Percentiles rank a stretch among this genome's conserved stretches.
phyloP scores from a whole-genome alignment of 768 basidiomycete species.

The Termitomyces titanicus region DNA sequence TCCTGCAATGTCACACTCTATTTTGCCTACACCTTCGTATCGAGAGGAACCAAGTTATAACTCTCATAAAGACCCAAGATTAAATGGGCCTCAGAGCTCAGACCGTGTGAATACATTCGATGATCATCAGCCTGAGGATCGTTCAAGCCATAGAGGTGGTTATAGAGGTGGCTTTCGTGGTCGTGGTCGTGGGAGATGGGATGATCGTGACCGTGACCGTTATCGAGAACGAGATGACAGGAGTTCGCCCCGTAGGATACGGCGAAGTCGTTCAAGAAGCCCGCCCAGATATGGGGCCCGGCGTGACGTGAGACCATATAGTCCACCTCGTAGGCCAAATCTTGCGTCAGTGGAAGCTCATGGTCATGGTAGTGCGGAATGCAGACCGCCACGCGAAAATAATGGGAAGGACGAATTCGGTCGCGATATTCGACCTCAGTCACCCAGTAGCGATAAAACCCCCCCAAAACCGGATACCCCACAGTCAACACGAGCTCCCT shows the following conservation, averaged over 20 bases:
- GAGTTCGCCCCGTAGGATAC: conserved; percentile 39
- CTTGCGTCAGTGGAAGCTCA: conserved; percentile 22
- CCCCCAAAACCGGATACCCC: conserved; percentile 20
- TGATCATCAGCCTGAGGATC: conserved; percentile 48
- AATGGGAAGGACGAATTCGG: conserved; percentile 85
- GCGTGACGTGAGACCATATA: conserved; percentile 52
- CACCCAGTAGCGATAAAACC: conserved; percentile 32
- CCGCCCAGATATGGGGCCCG: conserved; percentile 54
- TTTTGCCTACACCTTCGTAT: conserved; percentile 30
- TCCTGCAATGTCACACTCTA: conserved; percentile 27
- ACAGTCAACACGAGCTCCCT: conserved; percentile 20
- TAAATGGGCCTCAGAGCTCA: conserved; percentile 46
- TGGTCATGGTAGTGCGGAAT: conserved; percentile 21
- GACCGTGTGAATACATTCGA: conserved; percentile 48
- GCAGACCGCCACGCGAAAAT: conserved; percentile 16
- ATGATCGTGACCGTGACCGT: conserved; percentile 56
- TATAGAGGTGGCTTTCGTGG: conserved; percentile 53
- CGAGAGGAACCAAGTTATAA: conserved; percentile 40
- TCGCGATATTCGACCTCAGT: conserved; percentile 66
- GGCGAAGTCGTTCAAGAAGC: conserved; percentile 72
- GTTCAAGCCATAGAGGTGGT: conserved; percentile 47
- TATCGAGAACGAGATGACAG: conserved; percentile 43
- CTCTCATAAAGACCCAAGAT: conserved; percentile 36
- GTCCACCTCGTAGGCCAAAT: conserved; percentile 52
- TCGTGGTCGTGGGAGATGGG: conserved; percentile 53